Evolutionary conservation across 2,329 filamentous ascomycete species (phyloP), one percentile per base, ranked within the genome.

Genomic region (Talaromyces sp.): DNA sequence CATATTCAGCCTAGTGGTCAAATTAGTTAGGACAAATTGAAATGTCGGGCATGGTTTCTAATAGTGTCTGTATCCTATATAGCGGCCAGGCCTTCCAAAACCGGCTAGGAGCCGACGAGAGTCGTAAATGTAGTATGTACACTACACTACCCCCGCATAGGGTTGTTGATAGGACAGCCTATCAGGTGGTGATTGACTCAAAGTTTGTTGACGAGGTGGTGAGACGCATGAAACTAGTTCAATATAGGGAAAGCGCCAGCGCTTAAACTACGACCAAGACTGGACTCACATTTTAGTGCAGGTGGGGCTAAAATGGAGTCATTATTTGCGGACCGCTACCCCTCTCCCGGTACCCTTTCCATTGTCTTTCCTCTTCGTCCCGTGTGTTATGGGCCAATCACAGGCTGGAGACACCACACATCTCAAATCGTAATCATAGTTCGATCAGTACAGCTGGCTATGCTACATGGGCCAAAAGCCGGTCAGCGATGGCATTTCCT

Each of bases 141-240:
- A 22, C 17, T 54, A 61, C 56, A n/a, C 47, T 33, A 56, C 9
- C 52, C 64, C 64, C 65, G 59, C 58, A 62, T 59, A 57, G 43
- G 59, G 47, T 50, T 50, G 22, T 31, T 50, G 47, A 31, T n/a
- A 2, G n/a, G 9, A 15, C 25, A 49, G 39, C 65, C 65, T 62
- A 66, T 64, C 27, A 58, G 31, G 11, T 7, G 25, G 22, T 9
- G 25, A 17, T 50, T 7, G 15, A 50, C 47, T 27, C 47, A 50
- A 50, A 15, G 25, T 50, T 31, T 58, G 25, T 49, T 33, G 54
- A 43, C 49, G 47, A 52, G 25, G 49, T 31, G n/a, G 47, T 31
- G 47, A 50, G 47, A 50, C 25, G 22, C 47, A 50, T 31, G 2
- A 3, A 13, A 7, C 25, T 50, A 31, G 5, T n/a, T 15, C 11